Evolutionary conservation across 2,329 filamentous ascomycete genomes (phyloP), one percentile per base, ranked within the genome.

Genomic region (Thermoascus crustaceus): DNA sequence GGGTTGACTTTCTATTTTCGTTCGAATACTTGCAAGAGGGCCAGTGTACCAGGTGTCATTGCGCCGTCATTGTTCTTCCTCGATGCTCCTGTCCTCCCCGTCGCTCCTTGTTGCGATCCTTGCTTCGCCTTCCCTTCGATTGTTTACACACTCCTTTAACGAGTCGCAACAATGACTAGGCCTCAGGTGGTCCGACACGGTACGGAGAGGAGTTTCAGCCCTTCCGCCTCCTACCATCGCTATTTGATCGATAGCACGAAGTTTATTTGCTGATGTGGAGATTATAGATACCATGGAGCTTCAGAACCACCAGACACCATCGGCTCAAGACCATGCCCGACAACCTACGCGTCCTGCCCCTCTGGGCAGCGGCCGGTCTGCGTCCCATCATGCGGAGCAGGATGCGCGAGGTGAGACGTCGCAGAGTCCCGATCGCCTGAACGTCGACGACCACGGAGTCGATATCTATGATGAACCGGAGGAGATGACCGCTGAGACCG

Each of bases 261-360:
- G n/a, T n/a, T n/a, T n/a, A n/a, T n/a, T n/a, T 4, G 13, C n/a
- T 35, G 17, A 21, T 11, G 17, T 24, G 11, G 16, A 6, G 20
- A 33, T 36, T 34, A 30, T 63, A 94, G 89, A 96, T 69, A 93
- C 89, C 44, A 83, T 95, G 65, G 91, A 96, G 67, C 78, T 96
- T 34, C 91, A 96, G 73, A 78, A 86, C 64, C 83, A 79, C 55
- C 70, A 80, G 54, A 72, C 82, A 40, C 86, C 87, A 21, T 91
- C 88, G 30, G 85, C 89, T 24, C 75, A 94, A 67, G 82, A 88
- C 57, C 87, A 94, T 61, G 69, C 73, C 10, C 70, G 69, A 47
- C 74, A 76, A 53, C 68, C 67, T 37, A 57, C 63, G 39, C 66
- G 69, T 46, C 64, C 70, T 44, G 60, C 65, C 40, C 71, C 67